phyloP scores from a whole-genome alignment of 306 rosid genomes.

The Boehmeria nivea region DNA sequence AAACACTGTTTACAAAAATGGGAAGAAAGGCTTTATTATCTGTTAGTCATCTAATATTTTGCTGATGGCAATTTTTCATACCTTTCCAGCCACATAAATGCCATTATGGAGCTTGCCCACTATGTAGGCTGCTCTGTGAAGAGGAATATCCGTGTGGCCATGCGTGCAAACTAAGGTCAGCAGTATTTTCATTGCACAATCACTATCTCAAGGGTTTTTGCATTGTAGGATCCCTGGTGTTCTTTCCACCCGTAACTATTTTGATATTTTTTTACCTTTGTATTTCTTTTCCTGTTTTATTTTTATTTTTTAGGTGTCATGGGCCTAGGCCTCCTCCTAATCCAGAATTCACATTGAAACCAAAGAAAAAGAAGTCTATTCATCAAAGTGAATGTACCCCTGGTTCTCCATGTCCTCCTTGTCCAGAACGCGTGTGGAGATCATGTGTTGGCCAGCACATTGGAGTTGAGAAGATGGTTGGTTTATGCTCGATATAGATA shows the following conservation, averaged over 20 bases:
- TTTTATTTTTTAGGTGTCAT: constrained; percentile 58
- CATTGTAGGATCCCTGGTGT: no score
- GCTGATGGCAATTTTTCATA: constrained; percentile 19
- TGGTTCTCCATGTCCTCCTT: constrained; percentile 79
- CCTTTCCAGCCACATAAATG: constrained; percentile 85
- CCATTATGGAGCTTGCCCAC: constrained; percentile 90
- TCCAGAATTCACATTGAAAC: constrained; percentile 78
- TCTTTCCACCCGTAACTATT: no score
- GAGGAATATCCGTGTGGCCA: constrained; percentile 85
- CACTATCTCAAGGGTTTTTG: constrained; percentile 18
- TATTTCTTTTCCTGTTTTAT: background rate
- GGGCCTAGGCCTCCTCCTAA: constrained; percentile 86
- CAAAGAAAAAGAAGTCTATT: constrained; percentile 70
- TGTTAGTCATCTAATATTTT: background rate
- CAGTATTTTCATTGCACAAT: constrained; percentile 8
- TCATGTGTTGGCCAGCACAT: constrained; percentile 78
- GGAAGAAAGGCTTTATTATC: constrained; percentile 4
- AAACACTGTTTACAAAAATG: constrained; percentile 8
- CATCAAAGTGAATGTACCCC: constrained; percentile 50
- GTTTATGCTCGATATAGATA: constrained; percentile 33
- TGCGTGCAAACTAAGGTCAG: constrained; percentile 79
- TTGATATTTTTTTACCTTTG: constrained; percentile 2
- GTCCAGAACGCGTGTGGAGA: constrained; percentile 88
- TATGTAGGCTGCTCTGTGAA: constrained; percentile 70
- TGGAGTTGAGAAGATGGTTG: constrained; percentile 82